These are phyloP conservation scores for Yarrowia sp. DNA, from an alignment of 805 yeast genomes.

Conservation along the genomic window DNA sequence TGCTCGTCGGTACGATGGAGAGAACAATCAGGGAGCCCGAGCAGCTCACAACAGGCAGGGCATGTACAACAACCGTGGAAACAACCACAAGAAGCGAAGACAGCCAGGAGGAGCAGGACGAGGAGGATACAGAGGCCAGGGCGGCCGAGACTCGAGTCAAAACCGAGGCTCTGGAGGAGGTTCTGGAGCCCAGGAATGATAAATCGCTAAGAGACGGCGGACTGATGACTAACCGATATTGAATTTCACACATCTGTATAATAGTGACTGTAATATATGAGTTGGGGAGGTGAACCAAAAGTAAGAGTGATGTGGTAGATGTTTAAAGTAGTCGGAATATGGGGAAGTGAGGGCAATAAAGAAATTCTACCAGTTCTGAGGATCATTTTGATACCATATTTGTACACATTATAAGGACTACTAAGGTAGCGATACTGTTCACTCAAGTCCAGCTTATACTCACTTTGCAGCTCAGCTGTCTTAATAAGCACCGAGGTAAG, in stretches of 20 bases:
- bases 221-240: background rate
- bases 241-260: background rate
- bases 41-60: conserved; percentile 13
- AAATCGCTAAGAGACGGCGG: background rate
- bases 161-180: conserved; percentile 10
- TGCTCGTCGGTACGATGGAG: conserved; percentile 8
- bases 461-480: too few species aligned
- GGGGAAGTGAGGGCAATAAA: too few species aligned
- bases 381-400: too few species aligned
- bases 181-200: conserved; percentile 1
- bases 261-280: background rate
- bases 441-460: too few species aligned
- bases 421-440: too few species aligned
- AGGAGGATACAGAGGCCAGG: background rate
- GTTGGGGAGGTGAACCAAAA: too few species aligned
- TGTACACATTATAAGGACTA: too few species aligned
- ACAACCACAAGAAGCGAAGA: background rate
- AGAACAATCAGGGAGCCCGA: conserved; percentile 9
- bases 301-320: too few species aligned
- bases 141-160: conserved; percentile 5
- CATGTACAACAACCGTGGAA: conserved; percentile 21
- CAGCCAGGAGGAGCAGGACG: background rate
- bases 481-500: too few species aligned
- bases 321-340: too few species aligned
- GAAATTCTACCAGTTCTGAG: too few species aligned